A percentile compares a stretch with the other conserved stretches of the same genome.
Evolutionary conservation across 2,329 filamentous ascomycete genomes (phyloP).

Genomic region (Botrytis sinoallii): DNA sequence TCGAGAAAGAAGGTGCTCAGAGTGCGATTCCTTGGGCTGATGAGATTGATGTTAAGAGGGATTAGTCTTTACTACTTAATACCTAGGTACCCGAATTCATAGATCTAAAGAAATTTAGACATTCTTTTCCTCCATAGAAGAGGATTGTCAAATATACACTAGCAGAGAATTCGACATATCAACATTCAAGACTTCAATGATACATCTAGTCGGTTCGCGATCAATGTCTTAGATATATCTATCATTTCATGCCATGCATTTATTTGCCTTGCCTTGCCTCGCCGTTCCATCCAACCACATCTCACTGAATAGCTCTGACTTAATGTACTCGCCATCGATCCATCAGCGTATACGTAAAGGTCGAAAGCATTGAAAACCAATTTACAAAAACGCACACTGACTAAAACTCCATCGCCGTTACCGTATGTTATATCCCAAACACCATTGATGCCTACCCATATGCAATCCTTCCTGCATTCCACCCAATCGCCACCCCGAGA

Average conservation of each 20-base stretch:
- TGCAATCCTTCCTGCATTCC: slow-evolving; percentile 15
- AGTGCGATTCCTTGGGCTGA: slow-evolving; percentile 64
- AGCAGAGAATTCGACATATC: neutral
- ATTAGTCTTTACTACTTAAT: neutral
- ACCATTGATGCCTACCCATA: slow-evolving; percentile 17
- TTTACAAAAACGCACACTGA: neutral
- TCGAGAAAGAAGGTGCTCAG: slow-evolving; percentile 63
- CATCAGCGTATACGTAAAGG: slow-evolving; percentile 9
- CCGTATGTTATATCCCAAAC: slow-evolving; percentile 12
- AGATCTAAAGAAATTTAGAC: neutral
- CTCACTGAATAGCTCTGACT: neutral
- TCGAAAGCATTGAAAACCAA: neutral
- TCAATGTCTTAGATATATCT: slow-evolving; percentile 1
- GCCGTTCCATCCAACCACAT: slow-evolving; percentile 1
- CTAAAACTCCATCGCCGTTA: slow-evolving; percentile 3
- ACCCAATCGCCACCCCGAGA: slow-evolving; percentile 21
- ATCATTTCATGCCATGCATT: neutral
- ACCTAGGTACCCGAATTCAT: neutral
- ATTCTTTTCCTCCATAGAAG: neutral
- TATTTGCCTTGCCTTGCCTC: neutral
- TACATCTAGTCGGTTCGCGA: neutral
- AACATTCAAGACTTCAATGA: neutral
- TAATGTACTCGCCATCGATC: neutral
- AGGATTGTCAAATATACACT: neutral
- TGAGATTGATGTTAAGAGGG: slow-evolving; percentile 41